Conservation (phyloP, 2,329 filamentous ascomycete species). For the Ophiostoma montium region DNA sequence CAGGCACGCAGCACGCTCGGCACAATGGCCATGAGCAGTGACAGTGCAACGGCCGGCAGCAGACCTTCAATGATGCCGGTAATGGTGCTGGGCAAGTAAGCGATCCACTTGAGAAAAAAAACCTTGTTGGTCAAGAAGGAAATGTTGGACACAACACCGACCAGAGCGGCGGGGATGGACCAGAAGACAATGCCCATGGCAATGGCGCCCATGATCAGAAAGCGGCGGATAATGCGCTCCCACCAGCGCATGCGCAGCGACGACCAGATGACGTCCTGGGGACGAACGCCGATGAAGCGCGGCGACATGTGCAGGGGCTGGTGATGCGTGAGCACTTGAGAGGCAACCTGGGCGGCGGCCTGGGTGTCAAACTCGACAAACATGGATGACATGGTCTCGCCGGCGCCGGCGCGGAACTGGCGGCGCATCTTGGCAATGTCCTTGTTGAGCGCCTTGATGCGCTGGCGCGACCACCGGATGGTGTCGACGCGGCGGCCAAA, state of each 20-base stretch:
- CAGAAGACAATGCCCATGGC: slow-evolving; percentile 73
- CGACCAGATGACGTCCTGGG: slow-evolving; percentile 73
- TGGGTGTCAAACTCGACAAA: slow-evolving; percentile 86
- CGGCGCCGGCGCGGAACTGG: slow-evolving; percentile 49
- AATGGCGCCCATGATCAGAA: slow-evolving; percentile 51
- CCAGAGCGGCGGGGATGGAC: slow-evolving; percentile 58
- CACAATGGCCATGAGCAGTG: slow-evolving; percentile 70
- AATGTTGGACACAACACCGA: slow-evolving; percentile 78
- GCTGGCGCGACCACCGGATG: slow-evolving; percentile 66
- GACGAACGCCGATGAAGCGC: slow-evolving; percentile 67
- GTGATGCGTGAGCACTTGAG: slow-evolving; percentile 69
- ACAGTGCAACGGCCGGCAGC: slow-evolving; percentile 63
- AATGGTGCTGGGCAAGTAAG: slow-evolving; percentile 51
- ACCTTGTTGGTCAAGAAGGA: slow-evolving; percentile 49
- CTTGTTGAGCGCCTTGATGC: slow-evolving; percentile 33
- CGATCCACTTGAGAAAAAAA: slow-evolving; percentile 60
- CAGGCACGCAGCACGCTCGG: slow-evolving; percentile 62
- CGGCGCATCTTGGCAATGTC: slow-evolving; percentile 33
- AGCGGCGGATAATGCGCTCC: slow-evolving; percentile 57
- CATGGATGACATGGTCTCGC: slow-evolving; percentile 53
- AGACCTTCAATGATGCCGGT: slow-evolving; percentile 73
- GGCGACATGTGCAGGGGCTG: slow-evolving; percentile 72
- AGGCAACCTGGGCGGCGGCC: slow-evolving; percentile 71
- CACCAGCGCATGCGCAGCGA: slow-evolving; percentile 59
- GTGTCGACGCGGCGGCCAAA: slow-evolving; percentile 72